phyloP scores from a whole-genome alignment of 257 asterid genomes.

The Jacaranda mimosifolia region DNA sequence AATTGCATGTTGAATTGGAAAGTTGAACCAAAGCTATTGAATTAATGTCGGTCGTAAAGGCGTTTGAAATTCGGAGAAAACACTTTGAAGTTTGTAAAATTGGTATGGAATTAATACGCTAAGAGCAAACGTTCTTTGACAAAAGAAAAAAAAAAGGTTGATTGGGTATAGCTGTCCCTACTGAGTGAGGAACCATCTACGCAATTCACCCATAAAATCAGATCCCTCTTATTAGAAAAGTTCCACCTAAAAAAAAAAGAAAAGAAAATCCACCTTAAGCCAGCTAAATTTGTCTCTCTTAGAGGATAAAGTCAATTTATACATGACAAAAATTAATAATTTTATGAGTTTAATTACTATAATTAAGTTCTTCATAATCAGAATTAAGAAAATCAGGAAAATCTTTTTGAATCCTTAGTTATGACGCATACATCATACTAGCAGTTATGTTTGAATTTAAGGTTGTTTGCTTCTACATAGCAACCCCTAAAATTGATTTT shows the following conservation, averaged over 20 bases:
- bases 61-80: conserved; percentile 47
- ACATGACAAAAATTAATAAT: too few relatives aligned
- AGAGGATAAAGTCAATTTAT: too few relatives aligned
- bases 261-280: too few relatives aligned
- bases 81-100: conserved; percentile 35
- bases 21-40: conserved; percentile 21
- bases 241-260: too few relatives aligned
- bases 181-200: background rate
- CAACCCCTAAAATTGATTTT: too few relatives aligned
- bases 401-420: too few relatives aligned
- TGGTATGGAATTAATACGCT: background rate
- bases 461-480: too few relatives aligned
- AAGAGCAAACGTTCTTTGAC: conserved; percentile 38
- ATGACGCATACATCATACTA: too few relatives aligned
- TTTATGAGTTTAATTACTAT: too few relatives aligned
- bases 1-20: conserved; percentile 25
- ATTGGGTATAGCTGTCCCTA: background rate
- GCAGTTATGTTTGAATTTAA: too few relatives aligned
- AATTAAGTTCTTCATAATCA: too few relatives aligned
- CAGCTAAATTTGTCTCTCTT: background rate
- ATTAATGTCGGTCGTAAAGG: conserved; percentile 22
- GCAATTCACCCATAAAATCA: conserved; percentile 1
- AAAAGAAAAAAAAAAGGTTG: background rate
- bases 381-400: too few relatives aligned
- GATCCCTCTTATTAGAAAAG: background rate